Conservation (phyloP, 805 yeast species). For the Soucietia sequanensis region DNA sequence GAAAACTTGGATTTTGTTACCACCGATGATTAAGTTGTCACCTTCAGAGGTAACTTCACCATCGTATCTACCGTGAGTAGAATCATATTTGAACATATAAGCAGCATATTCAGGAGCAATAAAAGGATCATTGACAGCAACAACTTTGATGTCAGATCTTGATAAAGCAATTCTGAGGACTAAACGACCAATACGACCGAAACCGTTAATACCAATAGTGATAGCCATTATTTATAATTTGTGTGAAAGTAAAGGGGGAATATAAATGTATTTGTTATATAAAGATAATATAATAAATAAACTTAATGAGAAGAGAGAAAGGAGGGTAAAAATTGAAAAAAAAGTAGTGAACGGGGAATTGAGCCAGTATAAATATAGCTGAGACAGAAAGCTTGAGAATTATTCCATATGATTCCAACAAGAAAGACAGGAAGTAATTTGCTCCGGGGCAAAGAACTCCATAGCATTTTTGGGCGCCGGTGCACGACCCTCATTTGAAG, state of each 20-base stretch:
- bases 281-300: too few relatives aligned
- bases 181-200: slow-evolving; percentile 92
- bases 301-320: not conserved
- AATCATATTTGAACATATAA: slow-evolving; percentile 93
- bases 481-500: slow-evolving; percentile 1
- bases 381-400: too few relatives aligned
- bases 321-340: too few relatives aligned
- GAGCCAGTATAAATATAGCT: too few relatives aligned
- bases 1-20: slow-evolving; percentile 62
- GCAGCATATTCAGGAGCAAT: slow-evolving; percentile 89
- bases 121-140: slow-evolving; percentile 91
- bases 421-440: not conserved
- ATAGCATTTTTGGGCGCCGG: slow-evolving; percentile 2
- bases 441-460: slow-evolving; percentile 16
- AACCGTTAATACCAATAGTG: slow-evolving; percentile 88
- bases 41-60: slow-evolving; percentile 69
- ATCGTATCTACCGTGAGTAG: slow-evolving; percentile 83
- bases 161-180: slow-evolving; percentile 78
- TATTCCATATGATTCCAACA: too few relatives aligned
- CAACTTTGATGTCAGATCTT: slow-evolving; percentile 75
- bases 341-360: too few relatives aligned
- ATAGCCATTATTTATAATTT: slow-evolving; percentile 46
- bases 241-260: slow-evolving; percentile 3
- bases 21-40: slow-evolving; percentile 64
- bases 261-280: slow-evolving; percentile 2